Evolutionary conservation across 805 yeast genomes (phyloP).

Genomic region (Myxozyma nipponensis): DNA sequence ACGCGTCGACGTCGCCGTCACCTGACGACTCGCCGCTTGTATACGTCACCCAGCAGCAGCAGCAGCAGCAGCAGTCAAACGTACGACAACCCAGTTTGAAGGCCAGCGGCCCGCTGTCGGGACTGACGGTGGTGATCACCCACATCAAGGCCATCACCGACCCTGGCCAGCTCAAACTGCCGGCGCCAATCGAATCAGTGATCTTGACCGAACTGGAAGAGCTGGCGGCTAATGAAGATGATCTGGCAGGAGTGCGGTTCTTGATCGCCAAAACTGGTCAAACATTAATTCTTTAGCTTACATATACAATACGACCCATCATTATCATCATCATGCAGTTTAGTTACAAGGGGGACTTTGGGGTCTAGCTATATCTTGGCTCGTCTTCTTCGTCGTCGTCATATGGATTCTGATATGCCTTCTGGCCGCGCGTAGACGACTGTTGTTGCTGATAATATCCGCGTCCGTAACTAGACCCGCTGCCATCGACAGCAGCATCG

Average conservation of each 20-base stretch:
- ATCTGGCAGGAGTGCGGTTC: conserved; percentile 23
- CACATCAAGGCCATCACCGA: conserved; percentile 21
- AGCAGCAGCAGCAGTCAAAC: not conserved
- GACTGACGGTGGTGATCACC: conserved; percentile 25
- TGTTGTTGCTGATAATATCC: not conserved
- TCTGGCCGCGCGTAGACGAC: not conserved
- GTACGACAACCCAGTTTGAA: too few relatives aligned
- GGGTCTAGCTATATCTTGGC: too few relatives aligned
- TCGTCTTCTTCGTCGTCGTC: too few relatives aligned
- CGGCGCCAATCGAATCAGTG: conserved; percentile 3
- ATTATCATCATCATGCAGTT: not conserved
- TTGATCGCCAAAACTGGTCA: conserved; percentile 24
- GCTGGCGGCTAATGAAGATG: conserved; percentile 18
- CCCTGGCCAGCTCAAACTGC: not conserved
- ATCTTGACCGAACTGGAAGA: conserved; percentile 20
- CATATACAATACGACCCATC: not conserved
- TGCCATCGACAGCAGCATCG: conserved; percentile 17
- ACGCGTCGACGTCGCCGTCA: conserved; percentile 9
- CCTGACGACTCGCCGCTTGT: not conserved
- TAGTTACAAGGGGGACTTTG: too few relatives aligned
- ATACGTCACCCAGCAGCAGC: not conserved
- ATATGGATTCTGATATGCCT: conserved; percentile 1
- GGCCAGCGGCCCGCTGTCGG: conserved; percentile 23
- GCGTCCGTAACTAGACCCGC: conserved; percentile 2
- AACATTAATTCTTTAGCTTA: conserved; percentile 13